Evolutionary conservation across 768 basidiomycete species (phyloP).

Genomic region (Lactarius deliciosus): DNA sequence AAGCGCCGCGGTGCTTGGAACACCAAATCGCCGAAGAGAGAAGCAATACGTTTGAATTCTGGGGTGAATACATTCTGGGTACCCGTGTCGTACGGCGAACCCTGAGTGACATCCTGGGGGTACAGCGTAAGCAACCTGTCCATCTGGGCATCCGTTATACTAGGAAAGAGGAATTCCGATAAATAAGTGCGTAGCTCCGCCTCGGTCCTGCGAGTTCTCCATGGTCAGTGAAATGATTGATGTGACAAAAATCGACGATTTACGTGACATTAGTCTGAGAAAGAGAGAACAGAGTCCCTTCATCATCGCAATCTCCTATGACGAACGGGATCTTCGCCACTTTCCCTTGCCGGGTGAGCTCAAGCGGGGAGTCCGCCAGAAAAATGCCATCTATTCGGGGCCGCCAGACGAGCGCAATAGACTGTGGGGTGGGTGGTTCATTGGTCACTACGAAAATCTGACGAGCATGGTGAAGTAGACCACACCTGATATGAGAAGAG

Average conservation of each 20-base stretch:
- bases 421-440: constrained; percentile 8
- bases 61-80: constrained; percentile 33
- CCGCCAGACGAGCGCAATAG: constrained; percentile 38
- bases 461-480: background rate
- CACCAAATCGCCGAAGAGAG: constrained; percentile 39
- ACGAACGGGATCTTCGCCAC: constrained; percentile 34
- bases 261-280: constrained; percentile 34
- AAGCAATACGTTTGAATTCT: constrained; percentile 43
- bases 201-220: constrained; percentile 23
- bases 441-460: background rate
- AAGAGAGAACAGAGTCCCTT: constrained; percentile 32
- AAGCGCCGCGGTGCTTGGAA: constrained; percentile 41
- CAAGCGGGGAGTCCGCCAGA: constrained; percentile 36
- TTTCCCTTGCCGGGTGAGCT: constrained; percentile 37
- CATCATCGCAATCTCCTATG: constrained; percentile 36
- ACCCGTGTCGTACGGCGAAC: constrained; percentile 36
- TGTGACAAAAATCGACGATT: background rate
- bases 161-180: constrained; percentile 7
- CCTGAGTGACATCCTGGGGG: constrained; percentile 27
- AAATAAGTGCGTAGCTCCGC: constrained; percentile 24
- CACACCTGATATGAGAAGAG: constrained; percentile 36
- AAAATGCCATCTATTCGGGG: constrained; percentile 44
- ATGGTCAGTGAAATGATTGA: background rate
- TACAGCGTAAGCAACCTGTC: constrained; percentile 20
- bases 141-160: constrained; percentile 18